Percentiles rank a stretch among this genome's conserved stretches.
phyloP scores from a whole-genome alignment of 2,329 filamentous ascomycete genomes.

The Fusarium napiforme region DNA sequence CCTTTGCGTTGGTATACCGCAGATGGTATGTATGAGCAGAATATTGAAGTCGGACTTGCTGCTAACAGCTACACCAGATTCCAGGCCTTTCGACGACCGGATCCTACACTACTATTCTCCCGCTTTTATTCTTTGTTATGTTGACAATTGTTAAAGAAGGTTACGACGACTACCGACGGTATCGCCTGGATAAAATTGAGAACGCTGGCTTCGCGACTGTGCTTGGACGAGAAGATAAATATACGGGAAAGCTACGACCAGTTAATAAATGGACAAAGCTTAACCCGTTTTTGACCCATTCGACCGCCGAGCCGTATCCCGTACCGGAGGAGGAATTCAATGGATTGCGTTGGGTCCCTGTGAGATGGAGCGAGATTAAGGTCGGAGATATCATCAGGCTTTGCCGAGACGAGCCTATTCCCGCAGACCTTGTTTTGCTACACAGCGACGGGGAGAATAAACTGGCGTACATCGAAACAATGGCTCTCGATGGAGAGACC shows the following conservation, averaged over 20 bases:
- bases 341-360: slow-evolving; percentile 62
- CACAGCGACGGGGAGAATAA: slow-evolving; percentile 81
- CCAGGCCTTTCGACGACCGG: slow-evolving; percentile 81
- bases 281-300: slow-evolving; percentile 50
- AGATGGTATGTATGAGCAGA: slow-evolving; percentile 62
- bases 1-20: slow-evolving; percentile 82
- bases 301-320: slow-evolving; percentile 44
- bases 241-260: slow-evolving; percentile 44
- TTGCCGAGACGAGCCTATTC: slow-evolving; percentile 78
- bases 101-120: slow-evolving; percentile 78
- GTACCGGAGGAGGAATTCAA: slow-evolving; percentile 70
- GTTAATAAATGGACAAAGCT: slow-evolving; percentile 40
- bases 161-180: slow-evolving; percentile 84
- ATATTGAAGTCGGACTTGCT: neutral
- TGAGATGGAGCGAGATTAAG: slow-evolving; percentile 58
- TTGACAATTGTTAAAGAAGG: slow-evolving; percentile 88
- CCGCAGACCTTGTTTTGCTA: slow-evolving; percentile 84
- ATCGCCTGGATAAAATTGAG: slow-evolving; percentile 83
- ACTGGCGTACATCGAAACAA: slow-evolving; percentile 85
- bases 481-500: slow-evolving; percentile 86
- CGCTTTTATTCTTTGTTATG: slow-evolving; percentile 79
- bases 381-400: slow-evolving; percentile 63
- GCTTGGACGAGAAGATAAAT: slow-evolving; percentile 53
- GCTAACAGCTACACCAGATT: slow-evolving; percentile 52
- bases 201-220: slow-evolving; percentile 68